Conservation (phyloP, 2,329 filamentous ascomycete species). For the Talaromyces sp. region DNA sequence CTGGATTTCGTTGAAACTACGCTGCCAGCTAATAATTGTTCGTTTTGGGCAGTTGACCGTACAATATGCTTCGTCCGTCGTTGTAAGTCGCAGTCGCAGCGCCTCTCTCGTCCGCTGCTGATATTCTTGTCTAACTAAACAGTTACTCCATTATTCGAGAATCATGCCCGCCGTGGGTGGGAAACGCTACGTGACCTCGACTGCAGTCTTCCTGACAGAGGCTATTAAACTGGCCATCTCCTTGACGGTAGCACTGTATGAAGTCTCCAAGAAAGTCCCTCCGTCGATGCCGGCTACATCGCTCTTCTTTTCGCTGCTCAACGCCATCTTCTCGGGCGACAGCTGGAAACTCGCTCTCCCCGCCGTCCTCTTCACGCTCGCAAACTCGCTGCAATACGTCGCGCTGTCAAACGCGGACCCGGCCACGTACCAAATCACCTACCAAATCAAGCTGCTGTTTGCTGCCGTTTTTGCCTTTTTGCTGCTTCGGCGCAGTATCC, state of each 20-base stretch:
- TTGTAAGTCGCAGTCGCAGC: slow-evolving; percentile 27
- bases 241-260: slow-evolving; percentile 79
- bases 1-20: neutral
- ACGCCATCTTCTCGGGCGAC: slow-evolving; percentile 77
- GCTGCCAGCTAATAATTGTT: neutral
- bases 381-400: slow-evolving; percentile 91
- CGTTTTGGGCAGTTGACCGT: slow-evolving; percentile 30
- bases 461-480: slow-evolving; percentile 81
- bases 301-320: slow-evolving; percentile 72
- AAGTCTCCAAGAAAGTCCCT: slow-evolving; percentile 70
- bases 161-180: slow-evolving; percentile 81
- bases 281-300: slow-evolving; percentile 74
- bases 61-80: slow-evolving; percentile 38
- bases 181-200: slow-evolving; percentile 87
- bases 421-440: slow-evolving; percentile 87
- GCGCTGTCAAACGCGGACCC: slow-evolving; percentile 87
- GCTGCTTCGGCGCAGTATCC: slow-evolving; percentile 66
- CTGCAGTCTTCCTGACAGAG: slow-evolving; percentile 89
- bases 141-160: slow-evolving; percentile 92
- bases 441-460: slow-evolving; percentile 89
- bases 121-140: neutral
- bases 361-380: slow-evolving; percentile 79
- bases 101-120: slow-evolving; percentile 7
- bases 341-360: slow-evolving; percentile 94
- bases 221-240: slow-evolving; percentile 84